Evolutionary conservation across 2,329 filamentous ascomycete genomes (phyloP), one percentile per base, ranked within the genome.

Genomic region (Botrytis tulipae): DNA sequence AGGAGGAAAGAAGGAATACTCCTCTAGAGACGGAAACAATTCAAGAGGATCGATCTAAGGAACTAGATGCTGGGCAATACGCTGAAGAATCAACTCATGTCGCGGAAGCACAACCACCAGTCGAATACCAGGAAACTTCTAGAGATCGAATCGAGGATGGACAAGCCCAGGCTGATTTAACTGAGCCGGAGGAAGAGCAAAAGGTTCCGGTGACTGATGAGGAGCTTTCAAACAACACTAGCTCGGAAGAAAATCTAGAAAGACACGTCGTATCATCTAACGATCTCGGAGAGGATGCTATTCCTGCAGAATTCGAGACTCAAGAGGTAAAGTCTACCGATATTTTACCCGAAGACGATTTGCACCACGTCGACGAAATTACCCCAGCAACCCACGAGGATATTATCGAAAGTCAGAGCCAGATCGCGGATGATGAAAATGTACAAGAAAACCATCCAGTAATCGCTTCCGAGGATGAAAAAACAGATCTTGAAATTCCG

Each of bases 361-460:
- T 25, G 18, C 0, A 16, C 2, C 6, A 42, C 9, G 1, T 10
- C n/a, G n/a, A 42, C 1, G 3, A 57, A 0, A 42, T 9, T 2
- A 25, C 5, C 16, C n/a, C n/a, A 16, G 3, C 9, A 0, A 32
- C 1, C 18, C 4, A 29, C 1, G 35, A 42, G 5, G 3, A 8
- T 9, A 0, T 16, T 25, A 3, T 1, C 7, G 44, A 66, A 37
- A 37, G 10, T 37, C 66, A 57, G n/a, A 32, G 4, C 14, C 35
- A 25, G 29, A 16, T 16, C 32, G 9, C 1, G 0, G 25, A 32
- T 18, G 32, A 57, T 32, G 37, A 12, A 10, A 3, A 10, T 16
- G 4, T 29, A 20, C 14, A 29, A 32, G 25, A 32, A 54, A 4
- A 54, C 9, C 4, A 25, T 54, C 8, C 25, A 14, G 5, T 25